Conservation (phyloP, 306 rosid species). For the Trifolium subterraneum region DNA sequence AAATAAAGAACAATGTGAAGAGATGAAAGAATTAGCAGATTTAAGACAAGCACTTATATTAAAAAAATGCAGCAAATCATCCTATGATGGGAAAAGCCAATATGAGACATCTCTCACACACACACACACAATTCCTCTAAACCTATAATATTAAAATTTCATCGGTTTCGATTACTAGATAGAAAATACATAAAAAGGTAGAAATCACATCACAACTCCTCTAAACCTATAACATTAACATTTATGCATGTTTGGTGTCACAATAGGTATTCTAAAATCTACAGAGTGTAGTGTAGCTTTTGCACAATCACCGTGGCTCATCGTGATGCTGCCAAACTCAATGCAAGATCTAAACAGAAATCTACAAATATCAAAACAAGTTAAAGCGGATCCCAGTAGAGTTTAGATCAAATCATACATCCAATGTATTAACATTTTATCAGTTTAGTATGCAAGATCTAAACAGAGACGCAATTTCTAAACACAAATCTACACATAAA, state of each 20-base stretch:
- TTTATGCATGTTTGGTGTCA: too few species aligned
- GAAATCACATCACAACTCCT: not conserved
- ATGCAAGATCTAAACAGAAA: too few species aligned
- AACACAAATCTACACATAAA: not conserved
- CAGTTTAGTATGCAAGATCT: constrained; percentile 27
- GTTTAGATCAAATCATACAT: too few species aligned
- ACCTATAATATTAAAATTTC: constrained; percentile 1
- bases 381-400: too few species aligned
- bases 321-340: too few species aligned
- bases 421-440: not conserved
- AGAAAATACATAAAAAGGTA: not conserved
- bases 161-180: constrained; percentile 9
- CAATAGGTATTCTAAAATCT: too few species aligned
- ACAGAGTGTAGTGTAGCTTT: too few species aligned
- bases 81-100: not conserved
- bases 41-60: not conserved
- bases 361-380: too few species aligned
- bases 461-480: not conserved
- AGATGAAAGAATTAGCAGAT: constrained; percentile 11
- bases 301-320: too few species aligned
- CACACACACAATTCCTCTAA: constrained; percentile 20
- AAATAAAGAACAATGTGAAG: constrained; percentile 24
- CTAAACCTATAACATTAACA: not conserved
- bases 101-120: constrained; percentile 6
- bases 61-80: not conserved